phyloP scores from a whole-genome alignment of 345 rosid species.

The Euphorbia pulcherrima region DNA sequence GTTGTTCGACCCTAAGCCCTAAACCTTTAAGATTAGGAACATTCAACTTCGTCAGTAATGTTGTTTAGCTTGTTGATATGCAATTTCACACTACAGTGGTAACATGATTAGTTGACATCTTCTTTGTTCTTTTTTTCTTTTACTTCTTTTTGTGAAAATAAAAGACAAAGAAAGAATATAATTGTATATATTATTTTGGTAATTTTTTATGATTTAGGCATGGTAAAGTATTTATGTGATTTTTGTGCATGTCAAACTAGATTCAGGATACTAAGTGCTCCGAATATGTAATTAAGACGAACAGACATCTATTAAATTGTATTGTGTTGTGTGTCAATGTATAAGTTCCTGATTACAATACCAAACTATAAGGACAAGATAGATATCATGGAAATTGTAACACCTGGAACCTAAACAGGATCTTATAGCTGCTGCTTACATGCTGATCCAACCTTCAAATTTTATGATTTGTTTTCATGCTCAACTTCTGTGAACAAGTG shows the following conservation, averaged over 20 bases:
- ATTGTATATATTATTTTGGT: neutral
- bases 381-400: neutral
- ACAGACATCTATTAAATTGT: neutral
- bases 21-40: neutral
- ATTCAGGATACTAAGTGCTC: neutral
- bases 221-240: neutral
- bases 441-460: neutral
- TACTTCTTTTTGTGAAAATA: neutral
- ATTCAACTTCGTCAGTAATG: neutral
- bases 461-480: constrained; percentile 1
- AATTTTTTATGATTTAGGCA: neutral
- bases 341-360: neutral
- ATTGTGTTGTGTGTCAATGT: neutral
- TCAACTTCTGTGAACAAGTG: neutral
- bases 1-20: neutral
- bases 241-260: neutral
- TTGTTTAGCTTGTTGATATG: neutral
- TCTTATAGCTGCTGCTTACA: neutral
- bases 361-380: neutral
- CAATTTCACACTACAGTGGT: neutral
- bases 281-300: neutral
- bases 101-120: neutral
- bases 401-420: neutral
- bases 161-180: neutral
- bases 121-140: neutral